Conservation (phyloP, 208 protist species). For the Trichomonas vaginalis region DNA sequence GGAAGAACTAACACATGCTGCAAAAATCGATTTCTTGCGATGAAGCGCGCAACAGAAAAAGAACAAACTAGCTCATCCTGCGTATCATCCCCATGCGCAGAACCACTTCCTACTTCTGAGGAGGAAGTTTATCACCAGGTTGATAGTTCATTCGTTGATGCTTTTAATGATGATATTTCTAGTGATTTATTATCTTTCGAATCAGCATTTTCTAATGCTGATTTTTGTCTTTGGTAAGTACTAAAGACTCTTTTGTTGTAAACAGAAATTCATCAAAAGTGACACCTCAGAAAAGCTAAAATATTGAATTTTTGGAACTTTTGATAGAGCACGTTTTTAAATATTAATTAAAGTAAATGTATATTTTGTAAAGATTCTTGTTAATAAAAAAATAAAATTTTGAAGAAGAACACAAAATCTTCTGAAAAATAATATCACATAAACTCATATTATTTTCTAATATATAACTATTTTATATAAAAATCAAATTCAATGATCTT, state of each 20-base stretch:
- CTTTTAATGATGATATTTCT: background rate
- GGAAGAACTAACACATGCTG: background rate
- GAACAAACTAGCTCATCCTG: background rate
- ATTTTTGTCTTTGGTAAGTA: background rate
- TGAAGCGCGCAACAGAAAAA: background rate
- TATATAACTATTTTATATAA: no score
- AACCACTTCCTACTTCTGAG: background rate
- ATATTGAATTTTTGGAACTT: no score
- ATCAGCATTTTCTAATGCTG: background rate
- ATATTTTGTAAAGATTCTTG: no score
- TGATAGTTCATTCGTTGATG: background rate
- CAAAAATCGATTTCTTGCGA: background rate
- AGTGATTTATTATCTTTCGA: background rate
- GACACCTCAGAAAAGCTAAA: no score
- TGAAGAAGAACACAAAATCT: no score
- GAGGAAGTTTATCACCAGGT: background rate
- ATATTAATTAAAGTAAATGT: no score
- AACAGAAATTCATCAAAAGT: no score
- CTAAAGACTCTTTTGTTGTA: background rate
- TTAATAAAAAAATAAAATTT: no score
- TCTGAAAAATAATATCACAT: no score
- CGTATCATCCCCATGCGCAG: background rate
- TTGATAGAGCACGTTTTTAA: no score
- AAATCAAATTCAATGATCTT: no score
- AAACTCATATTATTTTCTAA: no score